Base-by-base conservation (phyloP, 305 asterid genomes). In the Solanum chacoense region DNA sequence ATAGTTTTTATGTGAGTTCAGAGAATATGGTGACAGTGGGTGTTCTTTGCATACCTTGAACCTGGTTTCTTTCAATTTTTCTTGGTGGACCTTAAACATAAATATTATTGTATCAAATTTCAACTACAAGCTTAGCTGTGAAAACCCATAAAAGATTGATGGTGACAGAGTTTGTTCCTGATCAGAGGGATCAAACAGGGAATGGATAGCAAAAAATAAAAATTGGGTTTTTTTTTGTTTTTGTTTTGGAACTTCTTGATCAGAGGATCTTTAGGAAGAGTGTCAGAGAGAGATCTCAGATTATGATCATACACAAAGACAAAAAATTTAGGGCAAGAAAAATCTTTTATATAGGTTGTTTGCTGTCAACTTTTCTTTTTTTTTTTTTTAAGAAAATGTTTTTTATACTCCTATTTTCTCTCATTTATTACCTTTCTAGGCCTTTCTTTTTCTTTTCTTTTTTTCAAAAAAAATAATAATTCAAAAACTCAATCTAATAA, bases 91-190 rank as follows among this genome's bases (percentile, higher is more conserved):
- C 95, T 92, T 92, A 59, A 29, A 93, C 96, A 93, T 93, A 55
- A 67, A 87, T 76, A 83, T 81, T 91, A 91, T 50, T 94, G 94
- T 91, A 92, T 90, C 97, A 92, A 90, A 88, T 92, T 91, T 88
- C 92, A 90, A 91, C 94, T 89, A 94, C 95, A 95, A 86, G 88
- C 92, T 95, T 95, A 96, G 98, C 97, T 94, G 98, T 94, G 92
- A 93, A 89, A 95, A 93, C 92, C 91, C 94, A 91, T 92, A 89
- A 87, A 92, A 92, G 96, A 94, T 91, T 92, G 98, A 94, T 93
- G 89, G 96, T 92, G 97, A 91, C 98, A 96, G 98, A 95, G 93
- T 92, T 95, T 96, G 99, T 95, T 95, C 96, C 95, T 92, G 94
- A 92, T 94, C 94, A 91, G 90, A 91, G 93, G 91, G 94, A 91